A percentile compares a stretch with the other conserved stretches of the same genome.
phyloP scores from a whole-genome alignment of 2,329 filamentous ascomycete genomes.

The Raffaelea albimanens region DNA sequence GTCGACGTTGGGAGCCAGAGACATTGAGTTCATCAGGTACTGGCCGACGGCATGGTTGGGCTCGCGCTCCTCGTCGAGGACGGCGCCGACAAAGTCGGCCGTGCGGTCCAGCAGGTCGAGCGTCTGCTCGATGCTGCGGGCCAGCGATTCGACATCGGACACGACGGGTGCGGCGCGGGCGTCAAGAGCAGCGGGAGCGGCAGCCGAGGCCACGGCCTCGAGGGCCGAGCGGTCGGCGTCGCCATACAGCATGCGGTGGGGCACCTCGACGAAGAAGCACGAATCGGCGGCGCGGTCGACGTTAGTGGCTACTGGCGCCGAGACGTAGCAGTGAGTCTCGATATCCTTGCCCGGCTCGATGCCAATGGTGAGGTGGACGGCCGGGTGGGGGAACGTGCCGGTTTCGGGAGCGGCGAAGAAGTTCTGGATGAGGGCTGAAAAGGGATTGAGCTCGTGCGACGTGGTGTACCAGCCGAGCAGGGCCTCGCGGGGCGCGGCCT shows the following conservation, averaged over 20 bases:
- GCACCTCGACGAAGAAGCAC: slow-evolving; percentile 95
- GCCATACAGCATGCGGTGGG: slow-evolving; percentile 84
- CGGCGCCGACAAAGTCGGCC: slow-evolving; percentile 82
- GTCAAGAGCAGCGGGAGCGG: slow-evolving; percentile 67
- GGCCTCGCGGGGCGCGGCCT: slow-evolving; percentile 86
- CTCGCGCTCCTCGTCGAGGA: slow-evolving; percentile 85
- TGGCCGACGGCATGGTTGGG: slow-evolving; percentile 89
- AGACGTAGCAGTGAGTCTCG: slow-evolving; percentile 89
- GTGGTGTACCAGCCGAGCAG: slow-evolving; percentile 98
- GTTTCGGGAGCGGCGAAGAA: slow-evolving; percentile 97
- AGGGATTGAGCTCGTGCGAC: slow-evolving; percentile 92
- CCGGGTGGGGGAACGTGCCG: slow-evolving; percentile 94
- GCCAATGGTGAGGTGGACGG: slow-evolving; percentile 89
- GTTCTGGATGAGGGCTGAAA: slow-evolving; percentile 97
- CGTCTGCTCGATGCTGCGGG: slow-evolving; percentile 78
- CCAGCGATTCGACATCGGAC: slow-evolving; percentile 82
- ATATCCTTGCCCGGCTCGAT: slow-evolving; percentile 84
- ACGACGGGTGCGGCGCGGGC: slow-evolving; percentile 63
- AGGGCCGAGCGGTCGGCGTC: slow-evolving; percentile 53
- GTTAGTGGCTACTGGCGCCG: slow-evolving; percentile 87
- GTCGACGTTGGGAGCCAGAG: slow-evolving; percentile 90
- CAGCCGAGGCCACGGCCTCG: slow-evolving; percentile 59
- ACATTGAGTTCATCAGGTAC: slow-evolving; percentile 88
- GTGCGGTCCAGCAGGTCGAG: slow-evolving; percentile 85
- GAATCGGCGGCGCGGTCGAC: slow-evolving; percentile 91